phyloP scores from a whole-genome alignment of 1,139 yeast genomes.

The Suhomyces kunorum region DNA sequence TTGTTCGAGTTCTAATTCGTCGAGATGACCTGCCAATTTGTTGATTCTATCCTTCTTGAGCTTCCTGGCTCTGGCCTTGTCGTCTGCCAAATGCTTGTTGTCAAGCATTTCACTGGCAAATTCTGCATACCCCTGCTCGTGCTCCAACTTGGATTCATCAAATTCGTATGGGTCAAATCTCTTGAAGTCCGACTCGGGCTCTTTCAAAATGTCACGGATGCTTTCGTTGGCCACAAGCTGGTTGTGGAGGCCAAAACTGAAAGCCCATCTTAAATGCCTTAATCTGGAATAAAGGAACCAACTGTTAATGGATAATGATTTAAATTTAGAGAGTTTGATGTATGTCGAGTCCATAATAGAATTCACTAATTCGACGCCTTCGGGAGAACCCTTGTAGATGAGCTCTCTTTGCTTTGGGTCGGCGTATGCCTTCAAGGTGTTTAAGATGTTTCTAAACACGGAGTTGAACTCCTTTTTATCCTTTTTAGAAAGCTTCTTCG shows the following conservation, averaged over 20 bases:
- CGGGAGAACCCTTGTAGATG: slow-evolving; percentile 35
- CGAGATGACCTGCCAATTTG: slow-evolving; percentile 17
- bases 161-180: slow-evolving; percentile 9
- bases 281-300: slow-evolving; percentile 68
- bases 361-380: slow-evolving; percentile 44
- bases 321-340: slow-evolving; percentile 55
- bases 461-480: slow-evolving; percentile 64
- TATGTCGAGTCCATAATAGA: slow-evolving; percentile 45
- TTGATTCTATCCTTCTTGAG: slow-evolving; percentile 19
- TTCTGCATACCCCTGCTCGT: slow-evolving; percentile 15
- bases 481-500: slow-evolving; percentile 59
- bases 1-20: slow-evolving; percentile 13
- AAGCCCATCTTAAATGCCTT: slow-evolving; percentile 69
- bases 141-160: slow-evolving; percentile 12
- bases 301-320: slow-evolving; percentile 58
- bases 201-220: slow-evolving; percentile 43
- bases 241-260: slow-evolving; percentile 64
- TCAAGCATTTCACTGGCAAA: slow-evolving; percentile 16
- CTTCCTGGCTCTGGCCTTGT: slow-evolving; percentile 19
- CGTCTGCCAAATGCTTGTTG: slow-evolving; percentile 16
- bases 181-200: slow-evolving; percentile 35
- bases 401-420: slow-evolving; percentile 38
- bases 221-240: slow-evolving; percentile 57
- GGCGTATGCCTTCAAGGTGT: slow-evolving; percentile 50
- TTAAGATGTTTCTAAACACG: slow-evolving; percentile 60